A percentile compares a stretch with the other conserved stretches of the same genome.
Evolutionary conservation across 2,329 filamentous ascomycete genomes (phyloP).

Genomic region (Chlorencoelia australis): DNA sequence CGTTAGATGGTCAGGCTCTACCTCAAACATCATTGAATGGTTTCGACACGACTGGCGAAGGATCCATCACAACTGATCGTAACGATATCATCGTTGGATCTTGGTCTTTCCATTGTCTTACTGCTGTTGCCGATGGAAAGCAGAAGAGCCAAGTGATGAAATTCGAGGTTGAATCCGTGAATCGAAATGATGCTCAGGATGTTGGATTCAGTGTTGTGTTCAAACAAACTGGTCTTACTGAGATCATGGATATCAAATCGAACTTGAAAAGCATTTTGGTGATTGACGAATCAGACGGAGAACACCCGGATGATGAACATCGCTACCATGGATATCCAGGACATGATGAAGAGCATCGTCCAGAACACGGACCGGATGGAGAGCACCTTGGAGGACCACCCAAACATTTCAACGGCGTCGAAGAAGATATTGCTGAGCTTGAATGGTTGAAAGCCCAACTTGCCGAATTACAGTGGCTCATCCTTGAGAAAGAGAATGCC

Average conservation of each 20-base stretch:
- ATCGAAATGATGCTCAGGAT: slow-evolving; percentile 32
- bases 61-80: slow-evolving; percentile 31
- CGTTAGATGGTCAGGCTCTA: slow-evolving; percentile 36
- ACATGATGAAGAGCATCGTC: not conserved
- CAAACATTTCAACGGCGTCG: slow-evolving; percentile 25
- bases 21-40: slow-evolving; percentile 27
- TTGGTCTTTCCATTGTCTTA: slow-evolving; percentile 40
- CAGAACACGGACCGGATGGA: not conserved
- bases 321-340: slow-evolving; percentile 2
- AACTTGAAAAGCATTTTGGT: too few species aligned
- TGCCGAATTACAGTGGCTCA: slow-evolving; percentile 32
- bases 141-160: slow-evolving; percentile 35
- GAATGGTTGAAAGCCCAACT: slow-evolving; percentile 34
- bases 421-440: slow-evolving; percentile 36
- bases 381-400: not conserved
- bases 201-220: slow-evolving; percentile 36
- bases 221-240: slow-evolving; percentile 33
- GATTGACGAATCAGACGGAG: slow-evolving; percentile 12
- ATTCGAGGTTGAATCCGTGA: slow-evolving; percentile 34
- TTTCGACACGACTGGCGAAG: slow-evolving; percentile 28
- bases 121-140: slow-evolving; percentile 30
- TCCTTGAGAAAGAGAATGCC: slow-evolving; percentile 32
- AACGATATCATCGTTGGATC: slow-evolving; percentile 32
- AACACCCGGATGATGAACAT: slow-evolving; percentile 7
- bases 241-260: slow-evolving; percentile 35